Evolutionary conservation across 1,284 basidiomycete genomes (phyloP), one percentile per base, ranked within the genome.

Genomic region (Erythrobasidium hasegawianum): DNA sequence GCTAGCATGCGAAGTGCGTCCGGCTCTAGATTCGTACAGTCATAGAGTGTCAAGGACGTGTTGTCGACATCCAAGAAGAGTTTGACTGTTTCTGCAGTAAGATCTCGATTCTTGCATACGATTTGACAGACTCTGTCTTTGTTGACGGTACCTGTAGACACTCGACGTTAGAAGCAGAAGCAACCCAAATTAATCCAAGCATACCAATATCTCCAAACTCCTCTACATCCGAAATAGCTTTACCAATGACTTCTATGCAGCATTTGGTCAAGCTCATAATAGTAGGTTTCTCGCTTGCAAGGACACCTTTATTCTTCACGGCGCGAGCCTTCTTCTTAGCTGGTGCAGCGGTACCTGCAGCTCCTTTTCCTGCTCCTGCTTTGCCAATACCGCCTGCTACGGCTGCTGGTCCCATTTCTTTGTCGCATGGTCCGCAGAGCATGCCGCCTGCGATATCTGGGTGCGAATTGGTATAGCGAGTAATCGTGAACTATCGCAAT

Each of bases 201-300:
- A 77, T 74, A 0, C 91, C 90, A 61, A 97, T 88, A 72, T 92
- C 86, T 0, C 93, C 92, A 5, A 97, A 80, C 0, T 88, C 87
- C 70, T 97, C 93, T 14, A 97, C 87, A 69, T 94, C 87, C 68
- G 94, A 85, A 64, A 97, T 96, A 75, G 91, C 85, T 55, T 85
- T 83, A 29, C 88, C 87, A 67, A 97, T 86, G 33, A 97, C 79
- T 87, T 94, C 68, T 13, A 40, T 38, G 57, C 58, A 68, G 66
- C 45, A 57, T 33, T 59, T 67, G 2, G 58, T 57, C 16, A 68
- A 27, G 43, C 41, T 57, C 22, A 55, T 68, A 3, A 68, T 47
- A 8, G 55, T 57, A 8, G 54, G 58, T 29, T 53, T 68, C 20
- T 66, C 54, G 20, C 53, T 50, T 11, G 24, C 16, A 13, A 58